Conservation (phyloP, 805 yeast genomes). For the Zygosaccharomyces gambellarensis region DNA sequence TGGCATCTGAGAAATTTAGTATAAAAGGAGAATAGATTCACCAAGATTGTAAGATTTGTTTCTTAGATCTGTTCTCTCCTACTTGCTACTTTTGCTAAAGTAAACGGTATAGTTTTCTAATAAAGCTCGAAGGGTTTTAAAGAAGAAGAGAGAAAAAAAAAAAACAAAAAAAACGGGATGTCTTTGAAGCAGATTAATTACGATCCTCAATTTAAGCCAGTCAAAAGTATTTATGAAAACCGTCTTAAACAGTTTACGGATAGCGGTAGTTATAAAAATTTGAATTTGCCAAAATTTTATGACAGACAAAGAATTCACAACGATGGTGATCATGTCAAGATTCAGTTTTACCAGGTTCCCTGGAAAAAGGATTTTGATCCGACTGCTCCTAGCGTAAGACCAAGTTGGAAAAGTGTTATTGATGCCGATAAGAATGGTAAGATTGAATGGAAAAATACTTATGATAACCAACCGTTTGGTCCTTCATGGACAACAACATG, state of each 20-base stretch:
- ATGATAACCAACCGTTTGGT: slow-evolving; percentile 73
- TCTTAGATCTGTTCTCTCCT: not conserved
- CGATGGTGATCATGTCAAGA: slow-evolving; percentile 44
- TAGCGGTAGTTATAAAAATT: slow-evolving; percentile 66
- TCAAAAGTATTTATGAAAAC: slow-evolving; percentile 52
- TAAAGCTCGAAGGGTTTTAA: too few species aligned
- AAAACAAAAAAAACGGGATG: slow-evolving; percentile 6
- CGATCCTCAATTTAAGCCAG: slow-evolving; percentile 61
- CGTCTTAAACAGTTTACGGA: slow-evolving; percentile 57
- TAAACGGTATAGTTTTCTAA: too few species aligned
- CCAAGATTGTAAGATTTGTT: too few species aligned
- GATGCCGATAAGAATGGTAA: slow-evolving; percentile 22
- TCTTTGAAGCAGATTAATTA: slow-evolving; percentile 27
- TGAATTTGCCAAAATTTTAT: slow-evolving; percentile 80
- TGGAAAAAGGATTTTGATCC: slow-evolving; percentile 42
- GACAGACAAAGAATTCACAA: slow-evolving; percentile 49
- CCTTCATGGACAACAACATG: slow-evolving; percentile 98
- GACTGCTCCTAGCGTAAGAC: slow-evolving; percentile 34
- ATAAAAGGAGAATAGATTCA: too few species aligned
- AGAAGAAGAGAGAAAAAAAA: too few species aligned
- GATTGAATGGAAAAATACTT: slow-evolving; percentile 49
- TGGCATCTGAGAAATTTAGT: too few species aligned
- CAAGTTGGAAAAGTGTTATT: slow-evolving; percentile 32
- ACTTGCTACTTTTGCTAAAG: too few species aligned
- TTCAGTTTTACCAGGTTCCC: slow-evolving; percentile 71